Base-by-base conservation (phyloP, 768 basidiomycete species). In the Chlorophyllum brunneum region DNA sequence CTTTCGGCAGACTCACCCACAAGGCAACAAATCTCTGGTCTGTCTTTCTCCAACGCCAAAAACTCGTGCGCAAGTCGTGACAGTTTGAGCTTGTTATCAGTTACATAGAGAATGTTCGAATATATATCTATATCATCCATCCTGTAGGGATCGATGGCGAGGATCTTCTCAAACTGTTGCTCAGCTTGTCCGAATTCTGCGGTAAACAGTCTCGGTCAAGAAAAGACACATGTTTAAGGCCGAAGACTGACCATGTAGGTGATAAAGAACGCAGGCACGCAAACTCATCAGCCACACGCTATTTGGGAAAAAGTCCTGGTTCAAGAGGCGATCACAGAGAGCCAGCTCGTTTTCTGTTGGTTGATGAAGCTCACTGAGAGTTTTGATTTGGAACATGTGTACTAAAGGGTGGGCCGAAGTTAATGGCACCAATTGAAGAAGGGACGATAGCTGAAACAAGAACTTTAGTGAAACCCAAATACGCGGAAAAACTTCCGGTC, bases 101-200 rank as follows among this genome's bases (percentile, higher is more conserved):
- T 92, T 2, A 98, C 94, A 67, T 98, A 98, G 36, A 98, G 78
- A 63, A 98, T 97, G 64, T 98, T 97, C 51, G 94, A 95, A 66
- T 88, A 94, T 31, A 97, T 83, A 62, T 98, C 97, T 51, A 98
- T 87, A 61, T 97, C 91, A 58, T 99, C 97, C 52, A 97, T 82
- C 22, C 94, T 82, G 67, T 84, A 85, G 7, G 95, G 95, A 64
- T 98, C 94, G 30, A 86, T 63, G 2, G 73, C 68, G 29, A 91
- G 79, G 29, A 98, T 88, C 58, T 80, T 78, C 60, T 93, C 88
- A 65, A 98, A 99, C 61, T 92, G 85, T 26, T 69, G 70, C 64
- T 91, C 89, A 2, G 97, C 93, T 51, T 84, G 82, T 48, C 84
- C 82, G 67, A 93, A 97, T 63, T 98, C 97, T 98, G 36, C 6